phyloP scores from a whole-genome alignment of 371 early-diverging fungal genomes.

The Syncephalastrum sp. region DNA sequence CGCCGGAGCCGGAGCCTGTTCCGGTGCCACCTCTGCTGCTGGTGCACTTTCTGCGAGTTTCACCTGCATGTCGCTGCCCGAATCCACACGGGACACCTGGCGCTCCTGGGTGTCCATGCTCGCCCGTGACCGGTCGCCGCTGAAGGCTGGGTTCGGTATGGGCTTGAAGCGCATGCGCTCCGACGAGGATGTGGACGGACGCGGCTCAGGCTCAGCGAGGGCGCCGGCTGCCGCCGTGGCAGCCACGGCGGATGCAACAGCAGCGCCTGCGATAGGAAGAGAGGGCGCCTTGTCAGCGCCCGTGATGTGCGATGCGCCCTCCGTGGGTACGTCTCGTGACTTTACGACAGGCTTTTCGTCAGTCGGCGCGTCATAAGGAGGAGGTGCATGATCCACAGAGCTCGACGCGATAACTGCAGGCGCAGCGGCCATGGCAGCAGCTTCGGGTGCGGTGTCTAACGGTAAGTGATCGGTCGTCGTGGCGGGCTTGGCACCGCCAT shows the following conservation, averaged over 20 bases:
- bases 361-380: no score
- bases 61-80: slow-evolving; percentile 8
- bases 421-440: no score
- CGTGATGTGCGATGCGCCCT: no score
- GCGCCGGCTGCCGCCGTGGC: background rate
- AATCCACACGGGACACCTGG: slow-evolving; percentile 8
- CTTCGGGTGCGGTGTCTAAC: no score
- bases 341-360: no score
- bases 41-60: background rate
- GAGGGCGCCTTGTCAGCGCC: no score
- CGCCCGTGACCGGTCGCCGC: background rate
- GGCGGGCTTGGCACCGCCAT: background rate
- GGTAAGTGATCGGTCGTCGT: background rate
- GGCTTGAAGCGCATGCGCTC: slow-evolving; percentile 12
- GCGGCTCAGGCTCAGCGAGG: background rate
- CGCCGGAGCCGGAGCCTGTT: background rate
- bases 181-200: background rate
- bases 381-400: no score
- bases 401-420: no score
- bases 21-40: background rate
- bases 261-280: slow-evolving; percentile 1
- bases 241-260: background rate
- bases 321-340: no score
- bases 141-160: slow-evolving; percentile 19
- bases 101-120: background rate